A percentile compares a stretch with the other conserved stretches of the same genome.
Conservation (phyloP, 2,329 filamentous ascomycete genomes). For the Hypocreales sp. region DNA sequence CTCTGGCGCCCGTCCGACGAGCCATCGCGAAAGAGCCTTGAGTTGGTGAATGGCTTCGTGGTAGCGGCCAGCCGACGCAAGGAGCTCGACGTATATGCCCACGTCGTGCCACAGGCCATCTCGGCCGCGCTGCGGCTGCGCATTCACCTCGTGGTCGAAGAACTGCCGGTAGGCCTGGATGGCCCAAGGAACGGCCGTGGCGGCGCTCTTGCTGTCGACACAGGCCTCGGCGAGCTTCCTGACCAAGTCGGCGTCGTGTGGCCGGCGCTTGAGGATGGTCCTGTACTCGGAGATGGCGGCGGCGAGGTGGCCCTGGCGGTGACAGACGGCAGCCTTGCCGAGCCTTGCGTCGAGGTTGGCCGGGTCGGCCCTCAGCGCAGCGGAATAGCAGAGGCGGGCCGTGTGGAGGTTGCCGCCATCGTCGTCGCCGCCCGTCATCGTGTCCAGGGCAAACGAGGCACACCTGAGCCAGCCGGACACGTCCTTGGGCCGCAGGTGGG, state of each 20-base stretch:
- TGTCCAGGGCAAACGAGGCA: slow-evolving; percentile 39
- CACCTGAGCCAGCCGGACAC: slow-evolving; percentile 42
- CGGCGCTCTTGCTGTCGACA: slow-evolving; percentile 33
- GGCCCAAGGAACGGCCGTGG: slow-evolving; percentile 20
- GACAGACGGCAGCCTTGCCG: slow-evolving; percentile 41
- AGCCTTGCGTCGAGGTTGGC: slow-evolving; percentile 41
- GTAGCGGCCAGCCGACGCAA: slow-evolving; percentile 48
- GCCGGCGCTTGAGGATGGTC: slow-evolving; percentile 33
- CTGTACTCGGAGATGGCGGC: slow-evolving; percentile 42
- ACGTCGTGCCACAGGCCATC: slow-evolving; percentile 62
- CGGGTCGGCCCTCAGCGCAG: slow-evolving; percentile 41
- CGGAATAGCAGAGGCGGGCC: slow-evolving; percentile 42
- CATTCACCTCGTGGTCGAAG: slow-evolving; percentile 24
- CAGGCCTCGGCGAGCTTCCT: slow-evolving; percentile 41
- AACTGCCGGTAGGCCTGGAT: slow-evolving; percentile 32
- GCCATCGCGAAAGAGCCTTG: slow-evolving; percentile 63
- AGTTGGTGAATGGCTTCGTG: slow-evolving; percentile 52
- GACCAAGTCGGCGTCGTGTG: slow-evolving; percentile 37
- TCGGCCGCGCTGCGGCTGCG: slow-evolving; percentile 15
- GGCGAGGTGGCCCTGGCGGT: slow-evolving; percentile 36
- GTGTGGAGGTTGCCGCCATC: slow-evolving; percentile 33
- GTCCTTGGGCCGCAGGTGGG: slow-evolving; percentile 46
- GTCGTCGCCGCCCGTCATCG: slow-evolving; percentile 28
- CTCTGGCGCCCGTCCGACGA: slow-evolving; percentile 62
- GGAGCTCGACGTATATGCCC: slow-evolving; percentile 71